phyloP scores from a whole-genome alignment of 2,329 filamentous ascomycete species.

The Talaromyces sp. region DNA sequence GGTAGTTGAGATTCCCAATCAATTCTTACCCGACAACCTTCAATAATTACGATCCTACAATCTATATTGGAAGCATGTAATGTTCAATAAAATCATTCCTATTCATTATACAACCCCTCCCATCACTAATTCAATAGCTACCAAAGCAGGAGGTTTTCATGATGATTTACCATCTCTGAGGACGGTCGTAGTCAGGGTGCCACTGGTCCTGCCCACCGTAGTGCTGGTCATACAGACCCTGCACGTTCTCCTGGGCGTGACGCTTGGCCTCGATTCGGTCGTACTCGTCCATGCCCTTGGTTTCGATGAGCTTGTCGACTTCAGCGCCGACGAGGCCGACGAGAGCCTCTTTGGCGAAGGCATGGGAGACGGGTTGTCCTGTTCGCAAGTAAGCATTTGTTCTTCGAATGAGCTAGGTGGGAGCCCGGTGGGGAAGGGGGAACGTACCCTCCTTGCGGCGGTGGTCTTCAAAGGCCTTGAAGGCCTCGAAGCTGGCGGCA shows the following conservation, averaged over 20 bases:
- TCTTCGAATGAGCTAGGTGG: too few species aligned
- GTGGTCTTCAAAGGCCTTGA: slow-evolving; percentile 76
- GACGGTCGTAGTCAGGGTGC: slow-evolving; percentile 45
- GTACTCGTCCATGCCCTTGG: slow-evolving; percentile 62
- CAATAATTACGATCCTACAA: background rate
- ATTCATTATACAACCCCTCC: slow-evolving; percentile 1
- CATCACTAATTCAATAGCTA: background rate
- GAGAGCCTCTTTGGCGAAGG: slow-evolving; percentile 74
- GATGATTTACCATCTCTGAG: slow-evolving; percentile 21
- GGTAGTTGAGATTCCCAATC: background rate
- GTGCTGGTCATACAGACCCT: slow-evolving; percentile 63
- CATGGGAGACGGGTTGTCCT: slow-evolving; percentile 71
- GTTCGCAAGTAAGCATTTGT: background rate
- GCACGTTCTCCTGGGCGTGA: slow-evolving; percentile 58
- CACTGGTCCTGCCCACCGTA: slow-evolving; percentile 56
- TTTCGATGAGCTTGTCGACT: slow-evolving; percentile 73
- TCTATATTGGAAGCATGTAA: background rate
- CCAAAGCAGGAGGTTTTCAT: background rate
- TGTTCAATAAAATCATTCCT: background rate
- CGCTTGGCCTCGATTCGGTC: slow-evolving; percentile 60
- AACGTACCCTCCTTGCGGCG: slow-evolving; percentile 65
- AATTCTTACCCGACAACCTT: background rate
- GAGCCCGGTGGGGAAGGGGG: background rate
- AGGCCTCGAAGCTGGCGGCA: slow-evolving; percentile 73
- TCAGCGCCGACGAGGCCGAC: slow-evolving; percentile 71